Evolutionary conservation across 129 eudicot species (phyloP).

Genomic region (Oenanthe sinensis): DNA sequence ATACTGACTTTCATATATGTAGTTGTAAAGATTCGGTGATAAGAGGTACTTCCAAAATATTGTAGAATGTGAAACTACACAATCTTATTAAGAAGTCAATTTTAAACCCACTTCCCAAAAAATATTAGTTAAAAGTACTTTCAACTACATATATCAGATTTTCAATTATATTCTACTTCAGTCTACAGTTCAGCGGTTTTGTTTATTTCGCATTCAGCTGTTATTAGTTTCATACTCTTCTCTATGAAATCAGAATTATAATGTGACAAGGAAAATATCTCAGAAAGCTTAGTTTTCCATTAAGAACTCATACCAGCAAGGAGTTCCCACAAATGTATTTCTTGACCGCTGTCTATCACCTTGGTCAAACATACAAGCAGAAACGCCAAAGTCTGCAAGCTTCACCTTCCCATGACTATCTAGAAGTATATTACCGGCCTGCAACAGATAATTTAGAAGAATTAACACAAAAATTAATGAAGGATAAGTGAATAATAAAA

Average conservation of each 20-base stretch:
- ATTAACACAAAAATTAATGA: not conserved
- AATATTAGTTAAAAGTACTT: not conserved
- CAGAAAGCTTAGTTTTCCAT: not conserved
- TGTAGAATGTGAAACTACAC: not conserved
- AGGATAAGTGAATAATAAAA: not conserved
- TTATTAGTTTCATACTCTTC: not conserved
- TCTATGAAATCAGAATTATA: not conserved
- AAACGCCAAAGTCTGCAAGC: slow-evolving; percentile 98
- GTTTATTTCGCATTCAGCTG: not conserved
- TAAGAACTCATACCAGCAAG: slow-evolving; percentile 73
- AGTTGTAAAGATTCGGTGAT: not conserved
- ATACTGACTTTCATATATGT: not conserved
- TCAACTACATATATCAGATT: not conserved
- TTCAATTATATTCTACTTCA: not conserved
- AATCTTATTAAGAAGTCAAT: not conserved
- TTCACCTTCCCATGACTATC: slow-evolving; percentile 85
- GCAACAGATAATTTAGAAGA: slow-evolving; percentile 19
- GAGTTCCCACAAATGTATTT: slow-evolving; percentile 98
- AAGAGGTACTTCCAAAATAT: not conserved
- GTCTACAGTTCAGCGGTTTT: not conserved
- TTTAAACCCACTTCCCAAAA: not conserved
- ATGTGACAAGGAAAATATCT: not conserved
- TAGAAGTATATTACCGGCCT: slow-evolving; percentile 98
- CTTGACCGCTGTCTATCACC: slow-evolving; percentile 97
- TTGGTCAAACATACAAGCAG: slow-evolving; percentile 95